Evolutionary conservation across 2,329 filamentous ascomycete species (phyloP), one percentile per base, ranked within the genome.

Genomic region (Pseudogymnoascus destructans): DNA sequence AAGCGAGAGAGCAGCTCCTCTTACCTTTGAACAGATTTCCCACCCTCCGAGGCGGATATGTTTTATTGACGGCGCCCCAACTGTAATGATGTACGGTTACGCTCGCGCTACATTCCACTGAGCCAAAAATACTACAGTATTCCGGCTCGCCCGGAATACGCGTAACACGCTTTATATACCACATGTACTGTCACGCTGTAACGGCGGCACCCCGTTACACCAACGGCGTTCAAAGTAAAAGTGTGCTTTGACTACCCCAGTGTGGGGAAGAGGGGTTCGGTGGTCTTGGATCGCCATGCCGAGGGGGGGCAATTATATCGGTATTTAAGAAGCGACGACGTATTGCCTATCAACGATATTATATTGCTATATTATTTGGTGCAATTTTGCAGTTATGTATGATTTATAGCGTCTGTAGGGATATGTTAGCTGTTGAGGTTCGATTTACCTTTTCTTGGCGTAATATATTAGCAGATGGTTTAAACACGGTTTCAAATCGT

Each of bases 261-360:
- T 52, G 46, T 19, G 25, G 17, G 32, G 49, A 55, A 61, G 56
- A 17, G 57, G 55, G 27, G 17, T 46, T 13, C 40, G 23, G 56
- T 60, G 60, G 38, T 59, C 58, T 49, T 55, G 33, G 23, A 58
- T 49, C 27, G 11, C 27, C 52, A 59, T 40, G 32, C 55, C 59
- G 52, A 62, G 59, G 40, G 46, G 59, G 40, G 46, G 30, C 5
- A 17, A 57, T 27, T 49, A 49, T 8, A 52, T 52, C 46, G 46
- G 46, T 15, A 52, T 19, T 52, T 52, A 30, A 5, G n/a, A 30
- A 10, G 5, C 15, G n/a, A 17, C 46, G 9, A 17, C 46, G 2
- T 17, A 17, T 11, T 52, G 19, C 17, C 10, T 52, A 10, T 15
- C 46, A 17, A 52, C 15, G 25, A 52, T 30, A 52, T 52, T 19